A percentile compares a stretch with the other conserved stretches of the same genome.
Conservation (phyloP, 345 rosid species). For the Salix brachista region DNA sequence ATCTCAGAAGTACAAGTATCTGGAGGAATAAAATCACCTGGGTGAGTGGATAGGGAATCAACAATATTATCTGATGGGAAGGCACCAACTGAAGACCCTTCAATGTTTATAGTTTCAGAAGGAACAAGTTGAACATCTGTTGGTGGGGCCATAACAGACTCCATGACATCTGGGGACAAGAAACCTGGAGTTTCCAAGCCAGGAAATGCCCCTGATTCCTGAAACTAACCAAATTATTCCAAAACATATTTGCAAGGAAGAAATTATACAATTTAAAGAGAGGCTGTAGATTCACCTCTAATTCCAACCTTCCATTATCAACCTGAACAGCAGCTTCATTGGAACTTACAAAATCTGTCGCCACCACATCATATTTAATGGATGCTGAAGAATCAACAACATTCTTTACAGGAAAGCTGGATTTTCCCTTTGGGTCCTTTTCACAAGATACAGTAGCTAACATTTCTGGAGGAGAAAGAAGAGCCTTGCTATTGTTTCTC, state of each 20-base stretch:
- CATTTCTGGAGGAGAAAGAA: slow-evolving; percentile 15
- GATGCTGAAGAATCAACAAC: slow-evolving; percentile 8
- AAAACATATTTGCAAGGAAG: slow-evolving; percentile 17
- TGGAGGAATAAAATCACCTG: slow-evolving; percentile 19
- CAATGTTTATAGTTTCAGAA: slow-evolving; percentile 23
- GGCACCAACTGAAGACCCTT: slow-evolving; percentile 38
- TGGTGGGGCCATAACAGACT: slow-evolving; percentile 18
- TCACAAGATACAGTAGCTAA: slow-evolving; percentile 8
- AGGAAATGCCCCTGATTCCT: slow-evolving; percentile 37
- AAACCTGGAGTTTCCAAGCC: slow-evolving; percentile 39
- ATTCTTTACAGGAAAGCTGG: slow-evolving; percentile 1
- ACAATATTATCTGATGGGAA: slow-evolving; percentile 29
- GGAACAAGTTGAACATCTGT: slow-evolving; percentile 17
- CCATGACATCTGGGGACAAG: slow-evolving; percentile 21
- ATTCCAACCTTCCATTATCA: slow-evolving; percentile 19
- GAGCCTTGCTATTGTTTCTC: background rate
- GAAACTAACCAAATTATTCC: slow-evolving; percentile 14
- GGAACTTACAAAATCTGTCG: slow-evolving; percentile 10
- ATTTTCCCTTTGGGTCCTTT: background rate
- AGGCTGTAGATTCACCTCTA: slow-evolving; percentile 29
- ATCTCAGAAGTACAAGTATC: slow-evolving; percentile 26
- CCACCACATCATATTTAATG: slow-evolving; percentile 2
- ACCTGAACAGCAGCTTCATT: slow-evolving; percentile 11
- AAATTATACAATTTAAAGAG: background rate
- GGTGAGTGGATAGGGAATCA: slow-evolving; percentile 34